phyloP scores from a whole-genome alignment of 306 rosid species.

The Casuarina equisetifolia region DNA sequence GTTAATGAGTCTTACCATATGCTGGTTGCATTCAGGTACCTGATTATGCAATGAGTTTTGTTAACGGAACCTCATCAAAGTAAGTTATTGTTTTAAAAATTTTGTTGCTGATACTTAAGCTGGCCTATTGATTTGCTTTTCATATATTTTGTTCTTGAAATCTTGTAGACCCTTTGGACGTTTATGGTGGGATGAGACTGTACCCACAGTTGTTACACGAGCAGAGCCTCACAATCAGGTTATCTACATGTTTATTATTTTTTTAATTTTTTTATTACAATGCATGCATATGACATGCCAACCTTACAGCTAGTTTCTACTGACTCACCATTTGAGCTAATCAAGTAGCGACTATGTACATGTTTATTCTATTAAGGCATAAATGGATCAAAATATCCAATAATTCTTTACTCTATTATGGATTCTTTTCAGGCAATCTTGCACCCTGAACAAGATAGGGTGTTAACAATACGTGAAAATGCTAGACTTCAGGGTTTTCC shows the following conservation, averaged over 20 bases:
- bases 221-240: conserved; percentile 78
- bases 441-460: conserved; percentile 83
- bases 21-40: conserved; percentile 53
- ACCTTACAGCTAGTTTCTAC: too few species aligned
- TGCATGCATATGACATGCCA: too few species aligned
- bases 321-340: too few species aligned
- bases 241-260: conserved; percentile 12
- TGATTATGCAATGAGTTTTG: conserved; percentile 70
- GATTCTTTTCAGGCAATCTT: conserved; percentile 49
- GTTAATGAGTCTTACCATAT: neutral
- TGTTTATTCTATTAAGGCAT: conserved; percentile 11
- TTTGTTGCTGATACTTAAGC: neutral
- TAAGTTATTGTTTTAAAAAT: conserved; percentile 27
- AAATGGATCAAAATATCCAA: neutral
- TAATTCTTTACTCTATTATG: neutral
- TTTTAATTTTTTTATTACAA: too few species aligned
- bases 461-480: conserved; percentile 68
- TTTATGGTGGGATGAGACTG: conserved; percentile 96
- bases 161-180: conserved; percentile 72
- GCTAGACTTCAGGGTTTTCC: conserved; percentile 95
- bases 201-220: conserved; percentile 77
- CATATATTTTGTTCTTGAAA: neutral
- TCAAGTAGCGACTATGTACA: neutral
- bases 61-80: conserved; percentile 69
- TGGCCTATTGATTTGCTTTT: neutral